A percentile compares a stretch with the other conserved stretches of the same genome.
Conservation (phyloP, 208 protist genomes). For the Wallacemonas rigidus region DNA sequence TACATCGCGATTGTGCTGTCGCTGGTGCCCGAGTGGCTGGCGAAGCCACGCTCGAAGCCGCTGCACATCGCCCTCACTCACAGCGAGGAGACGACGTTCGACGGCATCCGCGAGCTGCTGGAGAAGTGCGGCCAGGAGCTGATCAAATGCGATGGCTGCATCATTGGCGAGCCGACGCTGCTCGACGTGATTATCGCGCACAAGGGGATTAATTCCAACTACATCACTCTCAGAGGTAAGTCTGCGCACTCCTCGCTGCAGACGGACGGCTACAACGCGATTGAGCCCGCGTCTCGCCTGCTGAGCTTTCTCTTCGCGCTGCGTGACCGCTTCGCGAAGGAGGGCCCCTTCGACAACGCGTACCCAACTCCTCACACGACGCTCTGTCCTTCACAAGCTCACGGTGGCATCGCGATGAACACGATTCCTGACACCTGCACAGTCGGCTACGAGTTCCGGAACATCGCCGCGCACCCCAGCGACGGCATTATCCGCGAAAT, state of each 20-base stretch:
- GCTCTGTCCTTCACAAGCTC: slow-evolving; percentile 33
- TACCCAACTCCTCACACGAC: slow-evolving; percentile 40
- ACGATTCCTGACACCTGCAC: slow-evolving; percentile 54
- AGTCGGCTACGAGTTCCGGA: slow-evolving; percentile 53
- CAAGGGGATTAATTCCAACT: slow-evolving; percentile 41
- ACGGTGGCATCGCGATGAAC: slow-evolving; percentile 57
- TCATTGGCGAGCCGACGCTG: slow-evolving; percentile 63
- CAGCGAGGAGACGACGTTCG: slow-evolving; percentile 41
- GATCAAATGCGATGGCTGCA: slow-evolving; percentile 49
- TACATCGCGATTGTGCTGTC: slow-evolving; percentile 42
- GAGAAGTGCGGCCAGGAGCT: slow-evolving; percentile 24
- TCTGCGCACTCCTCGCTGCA: slow-evolving; percentile 59
- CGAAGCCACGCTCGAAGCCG: slow-evolving; percentile 31
- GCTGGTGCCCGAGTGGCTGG: slow-evolving; percentile 31
- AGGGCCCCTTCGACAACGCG: slow-evolving; percentile 42
- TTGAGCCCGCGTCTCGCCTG: slow-evolving; percentile 34
- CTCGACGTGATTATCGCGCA: slow-evolving; percentile 55
- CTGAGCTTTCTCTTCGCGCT: slow-evolving; percentile 40
- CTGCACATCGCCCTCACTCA: slow-evolving; percentile 44
- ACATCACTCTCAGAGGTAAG: slow-evolving; percentile 41
- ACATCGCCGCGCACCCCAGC: slow-evolving; percentile 38
- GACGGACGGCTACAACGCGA: slow-evolving; percentile 39
- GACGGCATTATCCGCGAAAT: slow-evolving; percentile 32
- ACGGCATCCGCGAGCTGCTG: slow-evolving; percentile 37
- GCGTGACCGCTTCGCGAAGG: slow-evolving; percentile 39